Evolutionary conservation across 441 rosid species (phyloP).

Genomic region (Biscutella auriculata): DNA sequence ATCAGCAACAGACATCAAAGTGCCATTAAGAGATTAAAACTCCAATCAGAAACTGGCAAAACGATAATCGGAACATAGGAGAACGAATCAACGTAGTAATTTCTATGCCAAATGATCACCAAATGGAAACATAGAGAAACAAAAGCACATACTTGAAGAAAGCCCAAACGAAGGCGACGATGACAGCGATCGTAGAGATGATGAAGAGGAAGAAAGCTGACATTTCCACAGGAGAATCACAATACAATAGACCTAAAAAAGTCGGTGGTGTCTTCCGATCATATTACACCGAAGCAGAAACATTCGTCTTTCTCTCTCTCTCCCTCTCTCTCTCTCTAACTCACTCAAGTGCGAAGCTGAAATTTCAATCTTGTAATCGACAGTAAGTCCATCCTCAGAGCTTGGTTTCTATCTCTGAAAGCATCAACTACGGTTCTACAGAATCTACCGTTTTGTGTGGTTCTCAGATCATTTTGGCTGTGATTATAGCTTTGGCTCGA

Average conservation of each 20-base stretch:
- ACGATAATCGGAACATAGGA: neutral
- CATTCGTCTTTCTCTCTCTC: too few relatives aligned
- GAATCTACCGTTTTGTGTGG: too few relatives aligned
- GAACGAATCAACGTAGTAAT: too few relatives aligned
- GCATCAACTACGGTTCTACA: too few relatives aligned
- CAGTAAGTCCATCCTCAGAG: too few relatives aligned
- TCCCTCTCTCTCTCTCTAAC: too few relatives aligned
- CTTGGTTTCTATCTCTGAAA: too few relatives aligned
- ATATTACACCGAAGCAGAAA: neutral
- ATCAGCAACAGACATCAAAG: neutral
- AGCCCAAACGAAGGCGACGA: constrained; percentile 10
- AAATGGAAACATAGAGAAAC: too few relatives aligned
- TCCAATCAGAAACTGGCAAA: neutral
- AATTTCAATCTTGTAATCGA: too few relatives aligned
- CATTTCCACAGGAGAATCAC: neutral
- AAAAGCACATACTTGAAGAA: constrained; percentile 11
- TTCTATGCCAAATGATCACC: neutral
- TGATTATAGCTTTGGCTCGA: too few relatives aligned
- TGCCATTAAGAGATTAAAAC: neutral
- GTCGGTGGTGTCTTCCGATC: neutral
- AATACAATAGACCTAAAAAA: neutral
- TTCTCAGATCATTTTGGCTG: too few relatives aligned
- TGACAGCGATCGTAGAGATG: neutral
- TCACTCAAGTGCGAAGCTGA: too few relatives aligned
- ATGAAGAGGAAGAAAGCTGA: neutral